Base-by-base conservation (phyloP, 805 yeast genomes). In the Cyberlindnera americana region DNA sequence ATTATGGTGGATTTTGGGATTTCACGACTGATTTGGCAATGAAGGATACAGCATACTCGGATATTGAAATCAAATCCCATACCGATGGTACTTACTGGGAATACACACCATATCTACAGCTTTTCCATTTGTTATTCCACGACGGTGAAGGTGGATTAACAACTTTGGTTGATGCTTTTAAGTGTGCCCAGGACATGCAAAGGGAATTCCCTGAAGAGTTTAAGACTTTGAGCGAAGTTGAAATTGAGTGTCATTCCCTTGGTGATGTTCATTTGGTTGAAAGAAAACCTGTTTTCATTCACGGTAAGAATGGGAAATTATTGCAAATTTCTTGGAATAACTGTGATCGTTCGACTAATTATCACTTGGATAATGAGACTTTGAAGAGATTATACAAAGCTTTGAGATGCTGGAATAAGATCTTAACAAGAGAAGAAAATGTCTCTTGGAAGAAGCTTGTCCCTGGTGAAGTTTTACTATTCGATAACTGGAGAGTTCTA, bases 1-100 rank as follows among this genome's bases (percentile, higher is more conserved):
- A 81, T 54, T 81, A 82, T 49, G 88, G 87, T n/a, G 87, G 84
- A 1, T 81, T 82, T 61, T 82, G 88, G 87, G 86, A 80, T 54
- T 81, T 82, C 59, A 81, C 88, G 10, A 70, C 84, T 5, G 84
- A 81, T 52, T 63, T 81, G 52, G 69, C 79, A 33, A 78, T 75
- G 62, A 74, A 76, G 42, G 89, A 81, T 53, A 79, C 85, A 4
- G 89, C 89, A 3, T 81, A 81, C 56, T 81, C 87, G 13, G 78
- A 79, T 51, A 66, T 80, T 40, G 82, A 77, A 46, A 75, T 81
- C 36, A 74, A 75, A 7, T 61, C 75, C 10, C 89, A 81, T 52
- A 81, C 87, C 2, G 88, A 81, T 56, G 88, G 88, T 5, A 81
- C 87, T 2, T 82, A 81, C 54, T 81, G 85, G 82, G 69, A 77